phyloP scores from a whole-genome alignment of 345 rosid genomes.

The Lepidium sativum region DNA sequence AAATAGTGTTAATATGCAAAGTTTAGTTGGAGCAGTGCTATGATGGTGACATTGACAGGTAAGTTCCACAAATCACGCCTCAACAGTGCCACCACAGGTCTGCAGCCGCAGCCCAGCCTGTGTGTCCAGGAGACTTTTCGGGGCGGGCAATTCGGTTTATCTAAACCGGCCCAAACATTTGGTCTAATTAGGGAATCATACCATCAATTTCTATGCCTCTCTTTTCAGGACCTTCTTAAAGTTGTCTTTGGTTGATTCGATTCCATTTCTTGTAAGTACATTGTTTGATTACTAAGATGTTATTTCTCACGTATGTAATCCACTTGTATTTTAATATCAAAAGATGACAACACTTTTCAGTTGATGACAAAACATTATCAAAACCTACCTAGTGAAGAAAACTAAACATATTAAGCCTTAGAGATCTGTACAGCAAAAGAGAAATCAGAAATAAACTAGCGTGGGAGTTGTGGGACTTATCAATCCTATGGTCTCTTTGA shows the following conservation, averaged over 20 bases:
- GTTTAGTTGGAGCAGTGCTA: slow-evolving; percentile 15
- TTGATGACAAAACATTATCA: background rate
- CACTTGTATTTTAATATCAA: background rate
- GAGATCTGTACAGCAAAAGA: slow-evolving; percentile 19
- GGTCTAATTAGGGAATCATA: background rate
- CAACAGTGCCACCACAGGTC: slow-evolving; percentile 18
- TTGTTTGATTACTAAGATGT: background rate
- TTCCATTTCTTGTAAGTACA: background rate
- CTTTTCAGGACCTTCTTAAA: too few species aligned
- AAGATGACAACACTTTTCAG: background rate
- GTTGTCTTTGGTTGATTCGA: background rate
- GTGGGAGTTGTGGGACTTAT: slow-evolving; percentile 1
- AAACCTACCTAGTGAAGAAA: slow-evolving; percentile 10
- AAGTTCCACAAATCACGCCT: slow-evolving; percentile 18
- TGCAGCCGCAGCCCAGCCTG: background rate
- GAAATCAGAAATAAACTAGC: slow-evolving; percentile 6
- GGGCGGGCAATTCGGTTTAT: background rate
- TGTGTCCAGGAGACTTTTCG: background rate
- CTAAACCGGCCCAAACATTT: background rate
- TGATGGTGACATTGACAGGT: slow-evolving; percentile 3
- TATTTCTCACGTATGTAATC: background rate
- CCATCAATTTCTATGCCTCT: background rate
- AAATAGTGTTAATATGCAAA: background rate
- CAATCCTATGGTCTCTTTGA: slow-evolving; percentile 31
- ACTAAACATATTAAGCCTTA: slow-evolving; percentile 13